phyloP scores from a whole-genome alignment of 441 rosid genomes.

The Pelargonium cotyledonis region DNA sequence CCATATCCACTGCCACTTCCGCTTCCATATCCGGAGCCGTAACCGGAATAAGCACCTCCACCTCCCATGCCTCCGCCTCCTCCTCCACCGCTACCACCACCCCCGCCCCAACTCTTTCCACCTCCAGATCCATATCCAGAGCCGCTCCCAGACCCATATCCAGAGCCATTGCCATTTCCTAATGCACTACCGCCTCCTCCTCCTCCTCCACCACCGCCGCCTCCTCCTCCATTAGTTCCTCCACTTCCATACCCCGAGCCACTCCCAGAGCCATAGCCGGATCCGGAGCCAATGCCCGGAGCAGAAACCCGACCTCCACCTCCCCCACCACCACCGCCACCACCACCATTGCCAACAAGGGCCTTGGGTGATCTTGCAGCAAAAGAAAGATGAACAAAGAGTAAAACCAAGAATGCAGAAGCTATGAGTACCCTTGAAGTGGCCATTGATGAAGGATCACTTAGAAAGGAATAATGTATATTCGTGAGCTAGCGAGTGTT shows the following conservation, averaged over 20 bases:
- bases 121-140: constrained; percentile 37
- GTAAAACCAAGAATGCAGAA: constrained; percentile 39
- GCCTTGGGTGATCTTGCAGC: constrained; percentile 39
- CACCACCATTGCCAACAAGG: constrained; percentile 14
- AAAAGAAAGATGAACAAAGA: constrained; percentile 34
- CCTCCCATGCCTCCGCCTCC: constrained; percentile 22
- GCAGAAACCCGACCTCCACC: constrained; percentile 26
- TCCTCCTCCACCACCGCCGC: constrained; percentile 12
- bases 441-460: constrained; percentile 18
- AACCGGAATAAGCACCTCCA: constrained; percentile 28
- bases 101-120: constrained; percentile 28
- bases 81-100: constrained; percentile 31
- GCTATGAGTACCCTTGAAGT: constrained; percentile 26
- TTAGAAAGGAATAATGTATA: not conserved
- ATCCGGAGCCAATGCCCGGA: constrained; percentile 4
- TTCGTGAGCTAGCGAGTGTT: not conserved
- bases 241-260: constrained; percentile 33
- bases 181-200: constrained; percentile 25
- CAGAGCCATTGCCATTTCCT: constrained; percentile 38
- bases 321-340: no score
- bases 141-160: constrained; percentile 33
- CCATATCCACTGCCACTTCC: constrained; percentile 23
- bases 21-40: constrained; percentile 28
- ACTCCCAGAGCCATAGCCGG: constrained; percentile 22
- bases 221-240: constrained; percentile 17